Base-by-base conservation (phyloP, 306 rosid species). In the Lagenaria siceraria region DNA sequence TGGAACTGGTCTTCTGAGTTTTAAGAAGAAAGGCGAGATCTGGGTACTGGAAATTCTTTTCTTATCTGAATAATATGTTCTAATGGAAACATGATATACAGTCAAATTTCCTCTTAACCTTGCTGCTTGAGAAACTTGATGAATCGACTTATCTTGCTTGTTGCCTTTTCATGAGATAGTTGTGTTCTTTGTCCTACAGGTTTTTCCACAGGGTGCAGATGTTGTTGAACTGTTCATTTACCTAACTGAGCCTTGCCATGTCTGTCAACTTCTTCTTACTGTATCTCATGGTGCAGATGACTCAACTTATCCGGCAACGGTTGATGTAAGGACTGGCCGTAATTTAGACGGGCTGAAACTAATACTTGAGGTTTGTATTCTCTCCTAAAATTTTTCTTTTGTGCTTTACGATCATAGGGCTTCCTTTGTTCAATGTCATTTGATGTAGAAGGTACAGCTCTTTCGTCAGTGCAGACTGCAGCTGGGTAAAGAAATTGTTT, bases 251-350 rank as follows among this genome's bases (percentile, higher is more conserved):
- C 99, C 99, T 80, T 90, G 99, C 85, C 97, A 92, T 89, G 96
- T 88, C 80, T 92, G 98, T 83, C 98, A 96, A 87, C 93, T 96
- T 86, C 99, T 96, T 92, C 99, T 96, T 91, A 96, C 97, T 71
- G 87, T 96, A 89, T 87, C 96, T 85, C 99, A 96, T 79, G 97
- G 98, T 74, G 96, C 89, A 82, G 97, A 96, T 89, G 99, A 96
- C 84, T 84, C 96, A 61, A 92, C 99, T 46, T 96, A 90, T 90
- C 99, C 99, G 60, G 83, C 99, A 79, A 96, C 95, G 42, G 88
- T 96, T 66, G 99, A 96, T 81, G 90, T 96, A 56, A 87, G 99
- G 86, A 90, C 97, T 3, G 99, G 99, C 62, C 84, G 93, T 79
- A 56, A 80, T 86, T 77, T 96, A 72, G 99, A 96, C 78, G 91